Evolutionary conservation across 768 basidiomycete species (phyloP).

Genomic region (Trametes cingulata): DNA sequence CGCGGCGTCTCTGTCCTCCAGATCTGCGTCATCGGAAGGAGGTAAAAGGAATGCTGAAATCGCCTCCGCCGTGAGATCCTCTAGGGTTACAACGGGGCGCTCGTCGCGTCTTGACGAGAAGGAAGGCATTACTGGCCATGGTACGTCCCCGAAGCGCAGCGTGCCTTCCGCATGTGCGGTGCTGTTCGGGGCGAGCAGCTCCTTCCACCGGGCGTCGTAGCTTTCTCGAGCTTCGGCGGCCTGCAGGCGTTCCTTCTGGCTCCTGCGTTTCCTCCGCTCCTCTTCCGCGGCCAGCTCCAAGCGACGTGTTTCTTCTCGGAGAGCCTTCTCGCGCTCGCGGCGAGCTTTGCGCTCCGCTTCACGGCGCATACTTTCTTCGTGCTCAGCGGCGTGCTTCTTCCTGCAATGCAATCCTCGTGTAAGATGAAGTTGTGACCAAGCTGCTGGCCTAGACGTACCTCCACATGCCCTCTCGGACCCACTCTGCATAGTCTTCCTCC

Average conservation of each 20-base stretch:
- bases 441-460: slow-evolving; percentile 42
- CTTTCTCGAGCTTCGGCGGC: slow-evolving; percentile 48
- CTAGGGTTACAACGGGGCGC: slow-evolving; percentile 26
- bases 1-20: slow-evolving; percentile 27
- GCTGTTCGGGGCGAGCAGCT: slow-evolving; percentile 39
- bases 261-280: slow-evolving; percentile 49
- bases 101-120: not conserved
- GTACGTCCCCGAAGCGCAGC: slow-evolving; percentile 61
- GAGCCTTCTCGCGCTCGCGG: slow-evolving; percentile 53
- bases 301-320: slow-evolving; percentile 52
- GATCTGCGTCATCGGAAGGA: not conserved
- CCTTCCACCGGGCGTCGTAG: slow-evolving; percentile 62
- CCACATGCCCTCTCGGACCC: slow-evolving; percentile 87
- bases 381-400: slow-evolving; percentile 67
- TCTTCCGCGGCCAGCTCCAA: slow-evolving; percentile 54
- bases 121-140: slow-evolving; percentile 60
- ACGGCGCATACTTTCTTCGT: slow-evolving; percentile 58
- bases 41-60: slow-evolving; percentile 61
- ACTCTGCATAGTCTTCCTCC: slow-evolving; percentile 87
- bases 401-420: slow-evolving; percentile 35
- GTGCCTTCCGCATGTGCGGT: slow-evolving; percentile 22
- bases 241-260: slow-evolving; percentile 46
- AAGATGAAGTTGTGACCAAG: not conserved
- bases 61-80: slow-evolving; percentile 55
- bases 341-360: slow-evolving; percentile 56